Evolutionary conservation across 805 yeast species (phyloP).

Genomic region (Candida ovalis): DNA sequence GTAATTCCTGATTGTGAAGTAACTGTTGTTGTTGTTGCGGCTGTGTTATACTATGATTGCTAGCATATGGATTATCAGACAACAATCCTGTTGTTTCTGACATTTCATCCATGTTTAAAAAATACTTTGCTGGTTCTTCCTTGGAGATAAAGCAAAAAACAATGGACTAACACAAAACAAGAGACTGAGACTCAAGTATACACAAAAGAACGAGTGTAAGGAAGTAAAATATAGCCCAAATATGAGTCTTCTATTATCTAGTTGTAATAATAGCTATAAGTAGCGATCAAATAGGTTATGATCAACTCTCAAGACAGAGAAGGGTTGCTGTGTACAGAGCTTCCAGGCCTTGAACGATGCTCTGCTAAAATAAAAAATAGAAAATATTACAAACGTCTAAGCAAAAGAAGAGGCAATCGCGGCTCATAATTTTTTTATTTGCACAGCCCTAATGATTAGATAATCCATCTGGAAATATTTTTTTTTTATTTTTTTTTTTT

Average conservation of each 20-base stretch:
- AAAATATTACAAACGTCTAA: background rate
- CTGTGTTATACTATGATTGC: background rate
- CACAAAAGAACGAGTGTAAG: too few relatives aligned
- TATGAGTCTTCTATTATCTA: too few relatives aligned
- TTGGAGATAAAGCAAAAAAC: background rate
- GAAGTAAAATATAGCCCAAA: slow-evolving; percentile 5
- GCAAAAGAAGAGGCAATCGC: background rate
- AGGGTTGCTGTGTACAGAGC: too few relatives aligned
- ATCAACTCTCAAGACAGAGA: too few relatives aligned
- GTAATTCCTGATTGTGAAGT: too few relatives aligned
- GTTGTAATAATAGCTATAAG: too few relatives aligned
- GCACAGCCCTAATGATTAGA: background rate
- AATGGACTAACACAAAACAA: background rate
- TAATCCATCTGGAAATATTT: background rate
- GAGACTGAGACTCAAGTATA: too few relatives aligned
- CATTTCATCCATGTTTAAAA: slow-evolving; percentile 1
- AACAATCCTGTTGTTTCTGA: slow-evolving; percentile 27
- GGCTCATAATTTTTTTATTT: background rate
- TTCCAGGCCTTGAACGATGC: too few relatives aligned
- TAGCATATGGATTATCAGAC: slow-evolving; percentile 31
- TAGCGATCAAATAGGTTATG: too few relatives aligned
- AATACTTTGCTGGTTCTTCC: background rate
- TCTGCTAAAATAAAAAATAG: too few relatives aligned
- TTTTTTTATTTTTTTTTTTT: background rate
- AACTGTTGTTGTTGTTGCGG: background rate